Base-by-base conservation (phyloP, 768 basidiomycete genomes). In the Peribolospora kevripleyi region DNA sequence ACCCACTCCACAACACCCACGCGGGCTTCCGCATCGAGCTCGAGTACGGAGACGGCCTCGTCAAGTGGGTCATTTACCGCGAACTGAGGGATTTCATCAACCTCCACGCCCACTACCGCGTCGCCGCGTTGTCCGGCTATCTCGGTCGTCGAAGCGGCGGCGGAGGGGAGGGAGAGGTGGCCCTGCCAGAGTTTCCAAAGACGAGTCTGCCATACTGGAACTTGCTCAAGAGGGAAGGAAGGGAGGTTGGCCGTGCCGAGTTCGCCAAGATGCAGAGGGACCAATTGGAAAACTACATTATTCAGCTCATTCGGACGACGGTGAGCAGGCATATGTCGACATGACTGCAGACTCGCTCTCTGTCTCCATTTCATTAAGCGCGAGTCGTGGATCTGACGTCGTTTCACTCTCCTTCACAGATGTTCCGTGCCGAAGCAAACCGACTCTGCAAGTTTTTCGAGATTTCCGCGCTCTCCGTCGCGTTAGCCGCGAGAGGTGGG, bases 341-440 rank as follows among this genome's bases (percentile, higher is more conserved):
- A 25, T 25, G 25, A 25, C 25, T 25, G 25, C 25, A 25, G 1
- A 25, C 25, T 25, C 25, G n/a, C n/a, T n/a, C n/a, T n/a, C n/a
- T n/a, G n/a, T 38, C 39, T 10, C 25, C 54, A 46, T 49, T 40
- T 40, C 51, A 6, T n/a, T 47, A 25, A 25, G 51, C 43, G 7
- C 46, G 3, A 6, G 8, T 48, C 45, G 36, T 25, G 39, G 9
- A 46, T 45, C 11, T 51, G 38, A 57, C 25, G 39, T 25, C 41
- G n/a, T 38, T 36, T 38, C 25, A 25, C 50, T 11, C 55, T 36
- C n/a, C 11, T 51, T 25, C 42, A 37, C 51, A 91, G 88, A 93
- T 97, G 84, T 93, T 91, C 68, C 85, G 88, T 62, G 85, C 90
- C 1, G 78, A 86, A 25, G 76, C 85, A 1, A 95, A 95, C 63